Conservation (phyloP, 2,329 filamentous ascomycete genomes). For the Leptographium galeiforme region DNA sequence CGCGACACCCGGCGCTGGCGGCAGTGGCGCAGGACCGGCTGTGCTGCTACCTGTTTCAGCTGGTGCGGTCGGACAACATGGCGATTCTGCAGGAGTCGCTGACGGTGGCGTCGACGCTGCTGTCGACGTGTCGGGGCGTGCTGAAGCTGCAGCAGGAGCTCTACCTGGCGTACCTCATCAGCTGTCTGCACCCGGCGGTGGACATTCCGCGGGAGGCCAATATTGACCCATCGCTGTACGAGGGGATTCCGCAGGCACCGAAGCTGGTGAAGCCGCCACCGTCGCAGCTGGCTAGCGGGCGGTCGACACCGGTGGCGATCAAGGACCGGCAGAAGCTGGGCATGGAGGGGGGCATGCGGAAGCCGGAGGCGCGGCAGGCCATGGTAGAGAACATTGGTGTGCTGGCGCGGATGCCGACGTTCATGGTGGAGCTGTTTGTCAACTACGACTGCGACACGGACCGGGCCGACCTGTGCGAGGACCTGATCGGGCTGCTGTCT, state of each 20-base stretch:
- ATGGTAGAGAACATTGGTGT: constrained; percentile 97
- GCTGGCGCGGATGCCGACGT: constrained; percentile 81
- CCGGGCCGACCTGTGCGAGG: constrained; percentile 81
- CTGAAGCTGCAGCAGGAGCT: constrained; percentile 94
- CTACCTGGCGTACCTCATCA: constrained; percentile 85
- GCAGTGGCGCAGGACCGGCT: constrained; percentile 82
- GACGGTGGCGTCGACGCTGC: constrained; percentile 76
- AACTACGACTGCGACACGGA: constrained; percentile 97
- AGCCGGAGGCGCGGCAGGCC: constrained; percentile 88
- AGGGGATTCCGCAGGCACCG: constrained; percentile 82
- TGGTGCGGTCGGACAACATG: constrained; percentile 93
- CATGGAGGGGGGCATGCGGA: constrained; percentile 78
- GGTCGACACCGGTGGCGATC: constrained; percentile 79
- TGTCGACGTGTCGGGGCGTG: constrained; percentile 80
- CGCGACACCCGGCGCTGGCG: constrained; percentile 78
- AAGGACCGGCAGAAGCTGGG: constrained; percentile 88
- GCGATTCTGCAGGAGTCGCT: constrained; percentile 85
- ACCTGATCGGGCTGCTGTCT: constrained; percentile 84
- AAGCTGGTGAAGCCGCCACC: constrained; percentile 69
- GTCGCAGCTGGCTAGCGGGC: constrained; percentile 63
- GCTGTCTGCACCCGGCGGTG: constrained; percentile 84
- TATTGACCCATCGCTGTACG: constrained; percentile 83
- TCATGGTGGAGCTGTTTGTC: constrained; percentile 89
- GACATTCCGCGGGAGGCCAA: constrained; percentile 83
- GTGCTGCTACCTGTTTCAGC: constrained; percentile 88